These are phyloP conservation scores for Paracamarosporium sp. DNA, from an alignment of 2,329 filamentous ascomycete species.

Conservation along the genomic window DNA sequence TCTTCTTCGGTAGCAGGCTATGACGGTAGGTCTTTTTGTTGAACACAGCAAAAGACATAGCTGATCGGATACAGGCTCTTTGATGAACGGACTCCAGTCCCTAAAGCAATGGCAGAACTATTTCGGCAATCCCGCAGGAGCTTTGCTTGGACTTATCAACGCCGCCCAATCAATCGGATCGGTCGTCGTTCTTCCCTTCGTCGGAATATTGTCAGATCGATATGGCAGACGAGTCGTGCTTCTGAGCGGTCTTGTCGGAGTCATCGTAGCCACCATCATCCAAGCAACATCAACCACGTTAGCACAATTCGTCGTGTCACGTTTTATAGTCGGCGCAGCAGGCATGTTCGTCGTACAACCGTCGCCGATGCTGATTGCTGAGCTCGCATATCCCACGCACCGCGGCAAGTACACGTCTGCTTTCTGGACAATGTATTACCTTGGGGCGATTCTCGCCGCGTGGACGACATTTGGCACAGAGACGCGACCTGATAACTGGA, in stretches of 20 bases:
- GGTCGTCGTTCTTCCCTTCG: slow-evolving; percentile 10
- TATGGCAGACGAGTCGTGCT: slow-evolving; percentile 12
- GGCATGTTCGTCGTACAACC: slow-evolving; percentile 30
- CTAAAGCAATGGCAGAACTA: slow-evolving; percentile 16
- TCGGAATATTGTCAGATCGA: slow-evolving; percentile 10
- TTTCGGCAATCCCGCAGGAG: slow-evolving; percentile 15
- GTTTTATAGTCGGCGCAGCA: slow-evolving; percentile 20
- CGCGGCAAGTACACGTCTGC: slow-evolving; percentile 33
- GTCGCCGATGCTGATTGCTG: slow-evolving; percentile 35
- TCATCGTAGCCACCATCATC: slow-evolving; percentile 17
- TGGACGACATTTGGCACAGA: slow-evolving; percentile 57
- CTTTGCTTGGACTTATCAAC: slow-evolving; percentile 18
- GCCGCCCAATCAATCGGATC: slow-evolving; percentile 16
- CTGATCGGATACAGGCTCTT: not conserved
- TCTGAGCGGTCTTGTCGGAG: slow-evolving; percentile 6
- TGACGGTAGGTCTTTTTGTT: slow-evolving; percentile 42
- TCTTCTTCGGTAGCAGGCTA: slow-evolving; percentile 54
- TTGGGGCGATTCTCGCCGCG: slow-evolving; percentile 53
- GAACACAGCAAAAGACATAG: not conserved
- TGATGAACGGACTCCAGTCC: slow-evolving; percentile 24
- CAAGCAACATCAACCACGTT: slow-evolving; percentile 13
- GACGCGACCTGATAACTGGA: slow-evolving; percentile 51
- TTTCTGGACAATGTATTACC: slow-evolving; percentile 20
- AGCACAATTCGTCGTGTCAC: slow-evolving; percentile 17
- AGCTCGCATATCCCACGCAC: slow-evolving; percentile 39